Percentiles rank a stretch among this genome's conserved stretches.
These are phyloP conservation scores for Cyberlindnera japonica DNA, from an alignment of 805 yeast genomes.

Conservation along the genomic window DNA sequence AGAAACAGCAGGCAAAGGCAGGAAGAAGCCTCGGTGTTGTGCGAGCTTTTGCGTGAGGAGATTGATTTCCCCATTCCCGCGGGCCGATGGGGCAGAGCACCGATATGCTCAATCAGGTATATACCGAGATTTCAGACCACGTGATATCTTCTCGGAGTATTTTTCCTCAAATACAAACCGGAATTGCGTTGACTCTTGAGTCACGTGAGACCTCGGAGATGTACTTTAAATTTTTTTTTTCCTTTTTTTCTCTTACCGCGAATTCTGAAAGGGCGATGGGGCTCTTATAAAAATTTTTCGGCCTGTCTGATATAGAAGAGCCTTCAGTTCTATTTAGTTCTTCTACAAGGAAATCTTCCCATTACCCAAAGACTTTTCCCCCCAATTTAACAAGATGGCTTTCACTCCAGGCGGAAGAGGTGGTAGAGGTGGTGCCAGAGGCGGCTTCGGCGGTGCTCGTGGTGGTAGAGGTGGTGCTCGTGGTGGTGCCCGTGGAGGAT, in stretches of 20 bases:
- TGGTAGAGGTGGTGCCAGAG: slow-evolving; percentile 45
- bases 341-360: slow-evolving; percentile 4
- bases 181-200: background rate
- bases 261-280: too few relatives aligned
- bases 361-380: slow-evolving; percentile 1
- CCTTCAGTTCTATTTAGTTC: background rate
- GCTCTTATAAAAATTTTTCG: slow-evolving; percentile 14
- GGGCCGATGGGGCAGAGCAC: background rate
- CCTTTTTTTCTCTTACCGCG: background rate
- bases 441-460: slow-evolving; percentile 53
- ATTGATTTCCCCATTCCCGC: background rate
- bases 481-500: slow-evolving; percentile 49
- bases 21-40: slow-evolving; percentile 9
- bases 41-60: slow-evolving; percentile 7
- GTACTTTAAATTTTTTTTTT: slow-evolving; percentile 1
- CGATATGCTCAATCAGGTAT: slow-evolving; percentile 3
- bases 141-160: slow-evolving; percentile 1
- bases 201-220: background rate
- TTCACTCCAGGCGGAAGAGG: slow-evolving; percentile 71
- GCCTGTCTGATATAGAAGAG: background rate
- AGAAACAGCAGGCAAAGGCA: too few relatives aligned
- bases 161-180: background rate
- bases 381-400: slow-evolving; percentile 52
- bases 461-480: slow-evolving; percentile 42
- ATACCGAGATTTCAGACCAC: background rate